Conservation (phyloP, 768 basidiomycete species). For the Dioszegia aurantiaca region DNA sequence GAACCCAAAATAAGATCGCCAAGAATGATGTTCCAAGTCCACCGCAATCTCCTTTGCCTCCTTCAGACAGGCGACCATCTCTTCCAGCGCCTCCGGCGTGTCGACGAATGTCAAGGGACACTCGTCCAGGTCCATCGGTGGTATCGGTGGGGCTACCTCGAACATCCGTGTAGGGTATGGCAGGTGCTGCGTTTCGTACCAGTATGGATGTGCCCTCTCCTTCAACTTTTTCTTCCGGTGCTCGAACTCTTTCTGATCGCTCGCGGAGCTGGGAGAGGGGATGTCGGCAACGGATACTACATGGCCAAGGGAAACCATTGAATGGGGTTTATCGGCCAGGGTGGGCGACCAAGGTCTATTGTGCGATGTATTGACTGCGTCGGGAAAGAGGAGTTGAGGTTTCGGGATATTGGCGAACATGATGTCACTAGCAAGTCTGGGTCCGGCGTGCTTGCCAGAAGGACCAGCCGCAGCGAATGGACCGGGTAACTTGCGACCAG, state of each 20-base stretch:
- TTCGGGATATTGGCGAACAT: constrained; percentile 74
- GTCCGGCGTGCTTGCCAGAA: neutral
- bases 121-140: constrained; percentile 61
- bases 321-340: constrained; percentile 74
- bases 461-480: constrained; percentile 17
- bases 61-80: constrained; percentile 68
- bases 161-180: constrained; percentile 71
- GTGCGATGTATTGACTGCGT: constrained; percentile 61
- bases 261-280: neutral
- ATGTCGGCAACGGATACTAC: constrained; percentile 46
- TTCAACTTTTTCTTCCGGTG: constrained; percentile 15
- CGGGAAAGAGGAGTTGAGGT: constrained; percentile 74
- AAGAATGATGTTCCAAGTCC: constrained; percentile 91
- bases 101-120: constrained; percentile 72
- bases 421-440: constrained; percentile 49
- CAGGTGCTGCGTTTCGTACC: constrained; percentile 74
- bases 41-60: constrained; percentile 76
- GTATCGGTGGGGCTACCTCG: constrained; percentile 56
- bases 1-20: constrained; percentile 78
- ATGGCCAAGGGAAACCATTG: constrained; percentile 71
- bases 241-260: constrained; percentile 3
- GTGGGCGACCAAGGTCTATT: constrained; percentile 63
- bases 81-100: constrained; percentile 59
- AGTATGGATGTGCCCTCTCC: constrained; percentile 64
- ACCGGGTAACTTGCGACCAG: constrained; percentile 22